Conservation (phyloP, 2,329 filamentous ascomycete genomes). For the Akanthomyces muscarius region DNA sequence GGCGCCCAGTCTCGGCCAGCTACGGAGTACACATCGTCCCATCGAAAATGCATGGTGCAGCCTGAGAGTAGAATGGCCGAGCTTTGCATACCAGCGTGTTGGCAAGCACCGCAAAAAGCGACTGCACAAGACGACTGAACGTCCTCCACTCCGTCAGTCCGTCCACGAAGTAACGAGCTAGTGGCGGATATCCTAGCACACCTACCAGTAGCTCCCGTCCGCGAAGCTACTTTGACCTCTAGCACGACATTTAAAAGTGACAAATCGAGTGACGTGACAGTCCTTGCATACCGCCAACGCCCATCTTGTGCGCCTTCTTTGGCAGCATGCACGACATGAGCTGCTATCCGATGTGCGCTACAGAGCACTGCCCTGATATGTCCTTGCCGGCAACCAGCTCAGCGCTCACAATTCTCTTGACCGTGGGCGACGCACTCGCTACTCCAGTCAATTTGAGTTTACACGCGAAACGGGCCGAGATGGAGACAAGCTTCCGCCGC, state of each 20-base stretch:
- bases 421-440: too few relatives aligned
- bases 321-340: conserved; percentile 13
- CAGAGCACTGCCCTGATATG: not conserved
- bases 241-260: not conserved
- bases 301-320: not conserved
- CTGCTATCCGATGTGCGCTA: not conserved
- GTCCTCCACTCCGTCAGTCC: too few relatives aligned
- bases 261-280: not conserved
- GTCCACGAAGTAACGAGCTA: not conserved
- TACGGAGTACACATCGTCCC: too few relatives aligned
- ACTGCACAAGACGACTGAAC: not conserved
- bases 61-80: too few relatives aligned
- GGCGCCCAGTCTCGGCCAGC: too few relatives aligned
- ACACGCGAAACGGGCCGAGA: not conserved
- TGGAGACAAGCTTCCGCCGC: not conserved
- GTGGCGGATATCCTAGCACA: not conserved
- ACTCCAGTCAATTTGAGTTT: not conserved
- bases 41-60: too few relatives aligned
- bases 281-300: conserved; percentile 3
- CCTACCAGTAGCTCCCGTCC: not conserved
- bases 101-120: not conserved
- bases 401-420: not conserved
- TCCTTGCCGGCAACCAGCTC: not conserved
- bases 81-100: too few relatives aligned
- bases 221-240: not conserved